Evolutionary conservation across 768 basidiomycete genomes (phyloP).

Genomic region (Gautieria morchelliformis): DNA sequence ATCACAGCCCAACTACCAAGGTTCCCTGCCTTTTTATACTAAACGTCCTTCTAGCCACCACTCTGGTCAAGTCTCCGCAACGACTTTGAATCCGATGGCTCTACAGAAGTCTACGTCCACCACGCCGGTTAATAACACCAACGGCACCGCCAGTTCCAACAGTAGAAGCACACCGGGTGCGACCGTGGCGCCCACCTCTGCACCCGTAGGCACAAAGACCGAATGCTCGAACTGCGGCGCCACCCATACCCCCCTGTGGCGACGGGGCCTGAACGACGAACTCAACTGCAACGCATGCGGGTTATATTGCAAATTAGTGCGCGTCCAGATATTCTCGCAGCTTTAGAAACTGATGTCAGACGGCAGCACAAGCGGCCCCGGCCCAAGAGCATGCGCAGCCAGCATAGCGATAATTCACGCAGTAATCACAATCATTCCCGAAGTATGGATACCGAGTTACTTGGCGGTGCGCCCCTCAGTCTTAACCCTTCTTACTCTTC

Average conservation of each 20-base stretch:
- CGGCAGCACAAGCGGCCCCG: conserved; percentile 76
- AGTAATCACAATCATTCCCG: conserved; percentile 16
- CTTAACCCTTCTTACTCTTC: not conserved
- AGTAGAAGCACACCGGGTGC: conserved; percentile 18
- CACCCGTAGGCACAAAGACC: conserved; percentile 57
- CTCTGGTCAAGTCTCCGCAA: not conserved
- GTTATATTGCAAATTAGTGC: conserved; percentile 74
- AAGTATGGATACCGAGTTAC: not conserved
- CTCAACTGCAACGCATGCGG: conserved; percentile 87
- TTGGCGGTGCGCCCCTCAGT: conserved; percentile 1
- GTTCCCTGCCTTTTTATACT: not conserved
- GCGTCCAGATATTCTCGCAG: conserved; percentile 18
- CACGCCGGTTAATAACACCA: conserved; percentile 8
- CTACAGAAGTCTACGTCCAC: conserved; percentile 37
- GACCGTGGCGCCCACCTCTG: conserved; percentile 26
- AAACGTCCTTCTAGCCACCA: not conserved
- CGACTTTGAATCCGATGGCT: conserved; percentile 7
- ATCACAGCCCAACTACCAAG: not conserved
- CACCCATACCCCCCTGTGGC: conserved; percentile 82
- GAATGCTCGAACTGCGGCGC: conserved; percentile 87
- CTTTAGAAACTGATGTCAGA: not conserved
- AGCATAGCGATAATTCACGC: conserved; percentile 57
- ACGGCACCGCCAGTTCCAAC: conserved; percentile 40
- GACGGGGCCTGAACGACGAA: conserved; percentile 79
- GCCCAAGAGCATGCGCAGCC: conserved; percentile 79